phyloP scores from a whole-genome alignment of 305 asterid genomes.

The Fraxinus sp. region DNA sequence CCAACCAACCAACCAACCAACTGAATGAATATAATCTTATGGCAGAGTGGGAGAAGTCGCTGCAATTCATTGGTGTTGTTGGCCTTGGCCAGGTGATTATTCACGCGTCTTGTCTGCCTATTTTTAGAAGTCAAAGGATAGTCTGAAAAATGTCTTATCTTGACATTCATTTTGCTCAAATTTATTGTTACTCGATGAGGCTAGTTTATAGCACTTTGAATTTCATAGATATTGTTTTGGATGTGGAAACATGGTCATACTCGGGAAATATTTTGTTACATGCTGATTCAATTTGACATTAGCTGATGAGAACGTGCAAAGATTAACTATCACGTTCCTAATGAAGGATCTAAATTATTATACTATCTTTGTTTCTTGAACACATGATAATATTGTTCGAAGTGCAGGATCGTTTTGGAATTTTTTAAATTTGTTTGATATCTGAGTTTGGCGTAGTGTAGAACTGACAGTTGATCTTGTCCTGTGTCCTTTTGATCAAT shows the following conservation, averaged over 20 bases:
- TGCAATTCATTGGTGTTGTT: slow-evolving; percentile 61
- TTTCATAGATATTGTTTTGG: neutral
- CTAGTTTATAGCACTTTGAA: neutral
- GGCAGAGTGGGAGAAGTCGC: slow-evolving; percentile 88
- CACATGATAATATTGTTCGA: neutral
- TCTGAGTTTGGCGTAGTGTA: neutral
- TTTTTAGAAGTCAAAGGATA: no score
- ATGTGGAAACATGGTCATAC: neutral
- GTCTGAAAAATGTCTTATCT: neutral
- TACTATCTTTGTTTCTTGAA: neutral
- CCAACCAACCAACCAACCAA: neutral
- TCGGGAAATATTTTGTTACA: neutral
- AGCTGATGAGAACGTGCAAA: neutral
- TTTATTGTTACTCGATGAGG: neutral
- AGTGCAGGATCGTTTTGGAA: neutral
- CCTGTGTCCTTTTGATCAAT: neutral
- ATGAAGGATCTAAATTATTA: neutral
- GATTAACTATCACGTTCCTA: neutral
- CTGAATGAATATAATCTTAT: slow-evolving; percentile 22
- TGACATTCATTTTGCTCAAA: neutral
- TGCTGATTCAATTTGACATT: neutral
- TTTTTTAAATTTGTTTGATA: neutral
- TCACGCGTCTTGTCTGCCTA: neutral
- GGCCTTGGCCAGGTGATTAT: slow-evolving; percentile 66
- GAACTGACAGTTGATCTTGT: neutral